Evolutionary conservation across 495 filamentous ascomycete genomes (phyloP).

Genomic region (Neurospora hispaniola): DNA sequence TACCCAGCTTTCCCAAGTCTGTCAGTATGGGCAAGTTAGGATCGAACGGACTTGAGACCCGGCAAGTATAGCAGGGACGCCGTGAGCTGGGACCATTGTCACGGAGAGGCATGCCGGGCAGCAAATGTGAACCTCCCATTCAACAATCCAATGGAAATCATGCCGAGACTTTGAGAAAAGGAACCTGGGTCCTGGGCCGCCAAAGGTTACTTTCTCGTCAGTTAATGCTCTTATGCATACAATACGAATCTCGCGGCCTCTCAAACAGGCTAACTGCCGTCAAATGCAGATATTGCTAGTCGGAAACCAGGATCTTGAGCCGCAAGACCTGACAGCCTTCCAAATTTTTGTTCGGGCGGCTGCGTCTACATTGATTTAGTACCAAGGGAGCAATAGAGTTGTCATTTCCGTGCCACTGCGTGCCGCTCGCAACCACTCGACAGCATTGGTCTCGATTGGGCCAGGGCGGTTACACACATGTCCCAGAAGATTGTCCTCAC

Average conservation of each 20-base stretch:
- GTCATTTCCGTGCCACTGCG: constrained; percentile 14
- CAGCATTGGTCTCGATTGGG: constrained; percentile 4
- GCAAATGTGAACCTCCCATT: not conserved
- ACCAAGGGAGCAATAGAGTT: constrained; percentile 5
- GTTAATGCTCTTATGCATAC: constrained; percentile 1
- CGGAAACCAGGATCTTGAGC: not conserved
- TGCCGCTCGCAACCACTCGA: constrained; percentile 14
- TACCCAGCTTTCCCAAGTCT: not conserved
- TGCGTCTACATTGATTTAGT: constrained; percentile 4
- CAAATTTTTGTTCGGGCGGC: not conserved
- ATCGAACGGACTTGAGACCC: not conserved
- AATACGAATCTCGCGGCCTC: not conserved
- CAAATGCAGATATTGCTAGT: constrained; percentile 12
- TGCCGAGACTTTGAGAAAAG: constrained; percentile 5
- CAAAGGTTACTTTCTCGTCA: constrained; percentile 3
- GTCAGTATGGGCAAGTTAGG: not conserved
- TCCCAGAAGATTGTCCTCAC: not conserved
- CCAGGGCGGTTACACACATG: not conserved
- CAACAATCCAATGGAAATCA: constrained; percentile 5
- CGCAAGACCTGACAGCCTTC: constrained; percentile 3
- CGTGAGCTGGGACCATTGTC: constrained; percentile 8
- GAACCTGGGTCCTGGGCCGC: not conserved
- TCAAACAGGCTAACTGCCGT: constrained; percentile 22
- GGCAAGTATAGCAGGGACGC: not conserved
- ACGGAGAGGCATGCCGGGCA: constrained; percentile 18